Conservation (phyloP, 2,329 filamentous ascomycete genomes). For the Beauveria brongniartii region DNA sequence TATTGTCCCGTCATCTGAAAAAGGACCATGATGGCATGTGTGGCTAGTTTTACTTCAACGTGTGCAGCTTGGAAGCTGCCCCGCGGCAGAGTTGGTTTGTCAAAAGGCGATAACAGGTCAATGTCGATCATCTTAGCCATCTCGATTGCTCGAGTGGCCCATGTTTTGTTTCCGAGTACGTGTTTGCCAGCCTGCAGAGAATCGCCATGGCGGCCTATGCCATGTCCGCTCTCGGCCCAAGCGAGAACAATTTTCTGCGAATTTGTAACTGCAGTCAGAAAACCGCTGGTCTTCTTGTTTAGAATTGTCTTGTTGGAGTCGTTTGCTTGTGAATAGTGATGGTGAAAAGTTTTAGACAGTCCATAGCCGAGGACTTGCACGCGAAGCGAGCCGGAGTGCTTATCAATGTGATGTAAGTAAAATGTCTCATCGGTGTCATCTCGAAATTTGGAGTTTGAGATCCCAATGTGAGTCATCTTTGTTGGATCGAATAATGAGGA, state of each 20-base stretch:
- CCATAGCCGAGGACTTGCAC: not conserved
- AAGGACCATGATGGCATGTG: constrained; percentile 23
- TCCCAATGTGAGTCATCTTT: not conserved
- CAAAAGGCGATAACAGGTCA: constrained; percentile 22
- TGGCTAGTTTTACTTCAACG: constrained; percentile 32
- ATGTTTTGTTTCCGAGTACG: constrained; percentile 23
- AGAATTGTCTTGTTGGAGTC: not conserved
- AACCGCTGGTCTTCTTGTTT: not conserved
- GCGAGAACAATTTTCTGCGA: not conserved
- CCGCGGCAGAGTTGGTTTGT: constrained; percentile 12
- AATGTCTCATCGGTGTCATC: not conserved
- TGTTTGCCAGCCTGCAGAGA: constrained; percentile 18
- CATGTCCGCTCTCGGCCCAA: constrained; percentile 19
- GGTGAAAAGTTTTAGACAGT: not conserved
- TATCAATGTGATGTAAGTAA: not conserved
- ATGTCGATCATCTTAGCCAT: constrained; percentile 23
- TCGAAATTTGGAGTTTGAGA: not conserved
- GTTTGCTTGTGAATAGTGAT: not conserved
- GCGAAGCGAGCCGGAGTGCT: not conserved
- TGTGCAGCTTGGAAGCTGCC: constrained; percentile 26
- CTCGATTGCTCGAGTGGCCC: constrained; percentile 22
- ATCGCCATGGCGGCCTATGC: constrained; percentile 21
- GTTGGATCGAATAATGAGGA: too few species aligned
- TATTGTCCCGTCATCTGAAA: constrained; percentile 12
- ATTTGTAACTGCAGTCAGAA: not conserved